phyloP scores from a whole-genome alignment of 2,329 filamentous ascomycete species.

The Diaporthe eres region DNA sequence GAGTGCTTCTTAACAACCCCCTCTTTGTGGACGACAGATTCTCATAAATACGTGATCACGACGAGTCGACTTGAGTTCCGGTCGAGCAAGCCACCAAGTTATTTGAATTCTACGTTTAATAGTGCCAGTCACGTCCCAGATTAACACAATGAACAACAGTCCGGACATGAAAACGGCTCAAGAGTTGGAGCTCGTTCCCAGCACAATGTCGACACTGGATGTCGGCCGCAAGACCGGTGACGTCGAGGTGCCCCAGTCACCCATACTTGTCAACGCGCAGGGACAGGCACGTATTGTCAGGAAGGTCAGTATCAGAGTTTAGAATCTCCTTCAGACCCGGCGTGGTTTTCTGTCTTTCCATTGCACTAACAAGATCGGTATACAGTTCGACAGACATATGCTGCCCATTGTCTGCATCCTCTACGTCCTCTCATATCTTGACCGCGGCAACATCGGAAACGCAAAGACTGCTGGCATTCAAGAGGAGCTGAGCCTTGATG shows the following conservation, averaged over 20 bases:
- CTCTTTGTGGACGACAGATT: not conserved
- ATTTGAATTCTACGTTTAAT: not conserved
- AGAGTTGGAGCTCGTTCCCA: not conserved
- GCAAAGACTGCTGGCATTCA: slow-evolving; percentile 5
- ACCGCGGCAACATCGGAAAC: not conserved
- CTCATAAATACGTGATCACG: not conserved
- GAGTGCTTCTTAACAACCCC: not conserved
- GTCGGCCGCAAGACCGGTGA: not conserved
- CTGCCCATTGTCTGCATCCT: slow-evolving; percentile 1
- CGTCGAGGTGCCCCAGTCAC: not conserved
- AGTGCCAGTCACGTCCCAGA: not conserved
- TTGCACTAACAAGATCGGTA: not conserved
- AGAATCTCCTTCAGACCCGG: not conserved
- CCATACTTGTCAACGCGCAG: not conserved
- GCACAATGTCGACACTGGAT: not conserved
- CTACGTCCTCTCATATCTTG: not conserved
- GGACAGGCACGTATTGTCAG: not conserved
- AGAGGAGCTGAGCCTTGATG: not conserved
- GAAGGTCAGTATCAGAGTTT: not conserved
- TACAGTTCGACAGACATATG: slow-evolving; percentile 8
- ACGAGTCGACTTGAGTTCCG: not conserved
- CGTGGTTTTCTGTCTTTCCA: not conserved
- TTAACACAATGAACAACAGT: not conserved
- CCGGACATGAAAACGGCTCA: not conserved
- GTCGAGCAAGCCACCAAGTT: not conserved